Base-by-base conservation (phyloP, 1,284 basidiomycete species). In the Ceratobasidium sp. region DNA sequence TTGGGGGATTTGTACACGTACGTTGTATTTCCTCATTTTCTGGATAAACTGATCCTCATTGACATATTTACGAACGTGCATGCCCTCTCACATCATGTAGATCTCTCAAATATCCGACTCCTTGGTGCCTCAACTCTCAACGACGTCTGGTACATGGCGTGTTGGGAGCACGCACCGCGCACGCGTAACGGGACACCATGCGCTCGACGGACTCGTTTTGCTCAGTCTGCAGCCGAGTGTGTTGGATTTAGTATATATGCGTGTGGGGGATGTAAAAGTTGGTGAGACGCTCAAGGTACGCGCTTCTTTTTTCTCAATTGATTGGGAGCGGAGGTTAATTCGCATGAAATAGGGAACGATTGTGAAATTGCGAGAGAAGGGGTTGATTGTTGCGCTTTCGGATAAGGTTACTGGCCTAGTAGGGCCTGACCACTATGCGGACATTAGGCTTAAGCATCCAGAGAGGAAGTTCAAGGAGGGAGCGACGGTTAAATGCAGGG, bases 21-120 rank as follows among this genome's bases (percentile, higher is more conserved):
- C 78, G 91, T 83, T 1, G 14, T 38, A 18, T 43, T 28, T 52
- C n/a, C 8, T 9, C 50, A 26, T 47, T 32, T 63, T 21, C 8
- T 46, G 41, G 21, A 30, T 21, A n/a, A 3, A 66, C 35, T 47
- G 9, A n/a, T 62, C 50, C 55, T 47, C 23, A 28, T 26, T 26
- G 30, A 16, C 62, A 74, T 26, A 11, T 26, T 43, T 14, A 18
- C 54, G 26, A 30, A 30, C 35, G 47, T 46, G n/a, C 28, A 41
- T 57, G 13, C 30, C 69, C 71, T 28, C 73, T 35, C 32, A 35
- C 62, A 38, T 76, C 41, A 30, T 28, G 55, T 77, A 96, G 94
- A 98, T 98, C 78, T 98, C 97, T 13, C 94, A 96, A 80, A 86
- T 93, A 30, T 92, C 95, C 18, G 96, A 99, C 80, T 94, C 96